Evolutionary conservation across 73 alveolate genomes (phyloP), one percentile per base, ranked within the genome.

Genomic region (Paramecium pentaurelia): DNA sequence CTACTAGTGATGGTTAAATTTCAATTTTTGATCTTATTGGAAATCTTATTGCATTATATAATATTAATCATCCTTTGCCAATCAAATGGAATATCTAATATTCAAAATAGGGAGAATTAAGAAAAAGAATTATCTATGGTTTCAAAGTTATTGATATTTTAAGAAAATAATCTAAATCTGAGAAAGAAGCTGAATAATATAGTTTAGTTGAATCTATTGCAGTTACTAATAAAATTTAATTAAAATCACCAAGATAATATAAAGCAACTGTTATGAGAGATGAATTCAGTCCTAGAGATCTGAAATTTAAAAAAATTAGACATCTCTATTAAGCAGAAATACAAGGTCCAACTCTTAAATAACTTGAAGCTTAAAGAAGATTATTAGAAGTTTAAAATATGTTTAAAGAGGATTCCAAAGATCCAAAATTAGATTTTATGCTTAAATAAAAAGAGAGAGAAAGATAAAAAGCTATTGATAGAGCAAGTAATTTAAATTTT

Each of bases 261-360:
- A 75, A 75, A 11, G 91, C 58, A 2, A 47, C 37, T 38, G 58
- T 80, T 1, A 80, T 80, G 91, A 80, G 75, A 45, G 91, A 80
- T 44, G 91, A 80, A 80, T 80, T 45, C 45, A 80, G 91, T 45
- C 91, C 91, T 8, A 80, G 91, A 80, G 91, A 80, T 49, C 58
- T 80, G 4, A 42, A 80, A 44, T 80, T 45, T 27, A 49, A 16
- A 20, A 80, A 80, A 25, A 47, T 80, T 45, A 16, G 91, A 44
- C 91, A 80, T 80, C 28, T 80, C 20, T 80, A 80, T 44, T 49
- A 80, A 80, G 34, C 47, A 16, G 91, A 80, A 80, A 14, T 80
- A 6, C 10, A 80, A 80, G 91, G 91, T 9, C 91, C 91, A 4
- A 80, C 91, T 12, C 73, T 80, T 9, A 75, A 80, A 80, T 45